A percentile compares a stretch with the other conserved stretches of the same genome.
phyloP scores from a whole-genome alignment of 352 stramenopile genomes.

The Phytopythium boreale region DNA sequence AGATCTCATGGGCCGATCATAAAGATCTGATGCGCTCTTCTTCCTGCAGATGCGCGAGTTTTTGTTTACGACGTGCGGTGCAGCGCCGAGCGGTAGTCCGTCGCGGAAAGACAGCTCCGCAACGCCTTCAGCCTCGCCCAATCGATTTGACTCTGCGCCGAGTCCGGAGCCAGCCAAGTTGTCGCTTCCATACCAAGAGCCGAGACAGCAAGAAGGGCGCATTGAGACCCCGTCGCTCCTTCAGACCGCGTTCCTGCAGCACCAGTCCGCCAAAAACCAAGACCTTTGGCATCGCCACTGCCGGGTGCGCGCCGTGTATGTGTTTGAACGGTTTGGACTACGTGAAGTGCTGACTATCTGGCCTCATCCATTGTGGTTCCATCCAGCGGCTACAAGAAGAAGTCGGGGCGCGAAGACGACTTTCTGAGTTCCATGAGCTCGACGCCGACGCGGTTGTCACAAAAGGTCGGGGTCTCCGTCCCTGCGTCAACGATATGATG shows the following conservation, averaged over 20 bases:
- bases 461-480: conserved; percentile 39
- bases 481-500: neutral
- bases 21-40: neutral
- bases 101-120: conserved; percentile 19
- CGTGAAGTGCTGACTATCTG: too few species aligned
- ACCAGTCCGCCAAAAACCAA: conserved; percentile 50
- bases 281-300: conserved; percentile 46
- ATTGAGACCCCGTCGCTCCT: conserved; percentile 43
- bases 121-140: conserved; percentile 18
- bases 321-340: conserved; percentile 2
- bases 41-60: conserved; percentile 58
- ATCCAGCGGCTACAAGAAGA: conserved; percentile 47
- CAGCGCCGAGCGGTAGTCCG: conserved; percentile 16
- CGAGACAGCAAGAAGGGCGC: conserved; percentile 9
- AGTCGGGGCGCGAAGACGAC: conserved; percentile 35
- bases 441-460: conserved; percentile 46
- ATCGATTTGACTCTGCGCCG: conserved; percentile 10
- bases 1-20: neutral
- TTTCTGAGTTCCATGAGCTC: conserved; percentile 63
- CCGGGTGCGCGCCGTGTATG: conserved; percentile 25
- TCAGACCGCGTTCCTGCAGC: conserved; percentile 58
- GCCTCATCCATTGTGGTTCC: neutral
- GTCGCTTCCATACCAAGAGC: conserved; percentile 1
- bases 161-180: conserved; percentile 15
- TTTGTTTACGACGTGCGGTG: conserved; percentile 39